phyloP scores from a whole-genome alignment of 2,329 filamentous ascomycete species.

The Myriosclerotinia duriaeana region DNA sequence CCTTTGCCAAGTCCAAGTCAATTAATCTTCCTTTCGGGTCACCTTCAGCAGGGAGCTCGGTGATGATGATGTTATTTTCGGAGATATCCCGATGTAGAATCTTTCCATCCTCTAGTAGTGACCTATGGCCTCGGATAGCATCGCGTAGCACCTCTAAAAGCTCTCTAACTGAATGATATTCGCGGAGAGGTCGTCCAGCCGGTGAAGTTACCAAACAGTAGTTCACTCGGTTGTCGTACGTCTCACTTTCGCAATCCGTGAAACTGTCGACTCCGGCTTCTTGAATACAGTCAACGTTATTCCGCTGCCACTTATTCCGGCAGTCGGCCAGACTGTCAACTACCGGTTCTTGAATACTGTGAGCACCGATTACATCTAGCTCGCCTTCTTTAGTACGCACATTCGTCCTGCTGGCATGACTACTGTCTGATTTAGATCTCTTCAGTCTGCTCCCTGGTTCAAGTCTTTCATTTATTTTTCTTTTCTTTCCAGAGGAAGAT shows the following conservation, averaged over 20 bases:
- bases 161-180: conserved; percentile 39
- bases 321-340: conserved; percentile 27
- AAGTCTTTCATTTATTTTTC: conserved; percentile 32
- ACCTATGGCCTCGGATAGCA: conserved; percentile 42
- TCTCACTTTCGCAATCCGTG: conserved; percentile 23
- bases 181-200: conserved; percentile 37
- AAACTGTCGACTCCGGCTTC: conserved; percentile 27
- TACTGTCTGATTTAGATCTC: conserved; percentile 31
- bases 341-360: conserved; percentile 32
- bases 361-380: conserved; percentile 28
- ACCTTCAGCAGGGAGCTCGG: conserved; percentile 19
- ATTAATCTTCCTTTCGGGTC: conserved; percentile 26
- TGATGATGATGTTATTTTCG: conserved; percentile 43
- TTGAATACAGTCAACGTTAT: conserved; percentile 27
- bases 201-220: conserved; percentile 40
- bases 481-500: conserved; percentile 4
- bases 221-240: conserved; percentile 39
- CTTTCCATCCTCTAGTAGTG: conserved; percentile 39
- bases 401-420: conserved; percentile 27
- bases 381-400: conserved; percentile 26
- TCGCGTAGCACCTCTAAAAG: conserved; percentile 42
- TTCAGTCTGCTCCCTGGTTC: conserved; percentile 27
- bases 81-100: conserved; percentile 45
- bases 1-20: conserved; percentile 41
- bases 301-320: conserved; percentile 28